Percentiles rank a stretch among this genome's conserved stretches.
These are phyloP conservation scores for Aphanocladium album DNA, from an alignment of 2,329 filamentous ascomycete genomes.

Conservation along the genomic window DNA sequence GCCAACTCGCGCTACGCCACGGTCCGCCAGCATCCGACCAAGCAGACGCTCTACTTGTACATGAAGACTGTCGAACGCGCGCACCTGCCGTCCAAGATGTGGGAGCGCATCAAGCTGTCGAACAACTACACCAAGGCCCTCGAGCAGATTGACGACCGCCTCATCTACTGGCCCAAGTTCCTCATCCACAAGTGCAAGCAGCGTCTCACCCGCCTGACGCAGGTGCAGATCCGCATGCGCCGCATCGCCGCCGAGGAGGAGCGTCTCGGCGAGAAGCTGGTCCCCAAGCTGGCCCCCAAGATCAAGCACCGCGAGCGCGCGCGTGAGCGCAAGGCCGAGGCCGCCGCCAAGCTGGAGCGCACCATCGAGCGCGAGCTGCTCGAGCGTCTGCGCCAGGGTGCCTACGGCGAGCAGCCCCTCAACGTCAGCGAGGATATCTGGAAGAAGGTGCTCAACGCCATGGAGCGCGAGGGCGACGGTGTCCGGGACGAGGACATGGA, in stretches of 20 bases:
- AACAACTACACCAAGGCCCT: constrained; percentile 88
- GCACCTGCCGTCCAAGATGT: constrained; percentile 84
- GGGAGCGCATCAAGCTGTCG: constrained; percentile 88
- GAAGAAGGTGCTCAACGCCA: constrained; percentile 90
- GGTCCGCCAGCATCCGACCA: constrained; percentile 74
- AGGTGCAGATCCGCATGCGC: constrained; percentile 78
- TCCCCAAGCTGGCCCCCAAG: constrained; percentile 89
- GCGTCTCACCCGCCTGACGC: constrained; percentile 82
- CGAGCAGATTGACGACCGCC: constrained; percentile 75
- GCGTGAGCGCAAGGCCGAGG: constrained; percentile 70
- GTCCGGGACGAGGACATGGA: constrained; percentile 82
- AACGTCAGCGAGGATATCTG: constrained; percentile 94
- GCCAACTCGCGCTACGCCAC: constrained; percentile 93
- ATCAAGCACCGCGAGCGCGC: constrained; percentile 70
- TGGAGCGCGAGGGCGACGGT: constrained; percentile 84
- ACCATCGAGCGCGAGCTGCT: constrained; percentile 94
- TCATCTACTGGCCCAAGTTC: constrained; percentile 95
- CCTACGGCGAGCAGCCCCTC: constrained; percentile 88
- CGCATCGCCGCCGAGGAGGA: constrained; percentile 85
- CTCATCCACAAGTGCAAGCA: constrained; percentile 94
- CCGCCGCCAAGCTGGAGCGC: constrained; percentile 87
- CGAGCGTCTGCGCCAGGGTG: constrained; percentile 82
- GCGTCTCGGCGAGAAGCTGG: constrained; percentile 78
- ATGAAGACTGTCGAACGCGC: constrained; percentile 92
- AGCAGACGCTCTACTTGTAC: constrained; percentile 85